Evolutionary conservation across 139 green algal species (phyloP), one percentile per base, ranked within the genome.

Genomic region (Chlorella sp.): DNA sequence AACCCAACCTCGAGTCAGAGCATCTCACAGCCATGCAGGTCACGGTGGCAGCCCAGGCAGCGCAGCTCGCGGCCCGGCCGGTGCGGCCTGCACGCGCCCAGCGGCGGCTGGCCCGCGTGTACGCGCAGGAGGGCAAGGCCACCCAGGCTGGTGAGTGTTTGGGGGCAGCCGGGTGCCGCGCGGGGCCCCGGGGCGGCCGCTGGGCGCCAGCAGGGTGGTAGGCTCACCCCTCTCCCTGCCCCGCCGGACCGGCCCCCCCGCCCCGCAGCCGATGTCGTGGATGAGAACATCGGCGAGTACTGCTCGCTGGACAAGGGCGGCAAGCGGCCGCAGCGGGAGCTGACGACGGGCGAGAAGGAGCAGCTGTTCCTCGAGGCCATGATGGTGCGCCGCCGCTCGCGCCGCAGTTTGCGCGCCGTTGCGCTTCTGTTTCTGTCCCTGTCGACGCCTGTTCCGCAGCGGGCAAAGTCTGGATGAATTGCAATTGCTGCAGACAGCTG

Each of bases 301-400:
- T 90, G 87, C 81, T 83, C 74, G 11, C 20, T 90, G 51, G 87
- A 90, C 82, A 25, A 47, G 32, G 44, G 51, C 28, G 86, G 86
- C 18, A 34, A 30, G 25, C 73, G 74, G 32, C 82, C 76, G 11
- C 25, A 55, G 4, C 84, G 60, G 26, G 51, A 91, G 74, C 85
- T 88, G 69, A 93, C 83, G 20, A 68, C 97, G 44, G 94, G 91
- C 25, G 94, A 98, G 89, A 98, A 97, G 90, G 95, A 98, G 91
- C 85, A 94, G 81, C 88, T 95, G 23, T 98, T 98, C 83, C 87
- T 98, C 15, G 89, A 92, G 64, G 95, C 94, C 6, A 67, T 78
- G 65, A 20, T 36, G 64, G n/a, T 39, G 64, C 30, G 64, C 12
- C 30, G 63, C 28, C 63, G 25, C 28, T 38, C 9, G 28, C 63